Evolutionary conservation across 2,329 filamentous ascomycete species (phyloP), one percentile per base, ranked within the genome.

Genomic region (Diplodia corticola): DNA sequence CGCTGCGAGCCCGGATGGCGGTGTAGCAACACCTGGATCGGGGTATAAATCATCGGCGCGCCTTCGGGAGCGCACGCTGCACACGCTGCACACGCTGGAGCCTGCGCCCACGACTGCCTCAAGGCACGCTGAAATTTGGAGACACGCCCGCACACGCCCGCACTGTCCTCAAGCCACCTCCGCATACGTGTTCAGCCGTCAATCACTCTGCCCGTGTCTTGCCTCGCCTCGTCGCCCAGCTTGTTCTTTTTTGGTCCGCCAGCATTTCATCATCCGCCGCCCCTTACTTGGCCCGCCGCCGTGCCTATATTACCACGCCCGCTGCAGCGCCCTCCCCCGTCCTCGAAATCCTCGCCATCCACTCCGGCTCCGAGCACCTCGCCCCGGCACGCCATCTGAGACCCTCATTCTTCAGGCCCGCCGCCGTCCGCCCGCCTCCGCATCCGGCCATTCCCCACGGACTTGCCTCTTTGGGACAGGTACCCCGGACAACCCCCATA

Each of bases 21-120:
- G 57, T 61, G 57, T 35, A 61, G 40, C 44, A 20, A 61, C 44
- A n/a, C n/a, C n/a, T n/a, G n/a, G n/a, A n/a, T n/a, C n/a, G n/a
- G n/a, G 35, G n/a, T 61, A 61, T 61, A 61, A 61, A 61, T 61
- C 26, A 33, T 49, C 54, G 54, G 54, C 35, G 54, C 54, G 54
- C 54, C 54, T 59, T 60, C 55, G 55, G 55, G 55, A 48, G 55
- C 22, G 5, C 37, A n/a, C 37, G 35, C 33, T 40, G 33, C n/a
- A n/a, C n/a, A n/a, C n/a, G n/a, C n/a, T n/a, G n/a, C n/a, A n/a
- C n/a, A n/a, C 37, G 35, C 33, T 40, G 33, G 20, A 44, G 54
- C 22, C 24, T 46, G 54, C 30, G 40, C 30, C 28, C 26, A 4
- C 20, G 35, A 50, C 49, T 51, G 26, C 49, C 49, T 28, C 49